Conservation (phyloP, 164 flowering plant species). For the Macadamia integrifolia region DNA sequence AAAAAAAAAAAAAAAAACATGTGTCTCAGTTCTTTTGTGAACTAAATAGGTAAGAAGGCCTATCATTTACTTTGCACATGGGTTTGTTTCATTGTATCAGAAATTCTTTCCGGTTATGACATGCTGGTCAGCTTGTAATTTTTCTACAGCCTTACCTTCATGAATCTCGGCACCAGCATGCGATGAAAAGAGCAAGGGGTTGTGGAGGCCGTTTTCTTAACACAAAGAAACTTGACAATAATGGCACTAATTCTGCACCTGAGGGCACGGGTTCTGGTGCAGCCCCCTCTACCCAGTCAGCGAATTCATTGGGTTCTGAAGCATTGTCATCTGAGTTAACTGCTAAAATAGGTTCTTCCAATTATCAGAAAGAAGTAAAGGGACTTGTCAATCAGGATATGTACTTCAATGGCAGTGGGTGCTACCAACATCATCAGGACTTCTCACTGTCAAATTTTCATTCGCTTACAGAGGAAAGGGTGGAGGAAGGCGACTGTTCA, state of each 20-base stretch:
- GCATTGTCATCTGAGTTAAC: conserved; percentile 23
- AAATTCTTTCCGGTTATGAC: background rate
- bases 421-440: conserved; percentile 27
- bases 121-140: background rate
- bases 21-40: too few species aligned
- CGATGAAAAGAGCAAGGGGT: conserved; percentile 78
- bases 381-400: conserved; percentile 12
- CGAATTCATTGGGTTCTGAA: conserved; percentile 47
- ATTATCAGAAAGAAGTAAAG: conserved; percentile 26
- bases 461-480: conserved; percentile 24
- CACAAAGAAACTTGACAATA: conserved; percentile 53
- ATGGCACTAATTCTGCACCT: conserved; percentile 17
- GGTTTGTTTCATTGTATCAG: too few species aligned
- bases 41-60: too few species aligned
- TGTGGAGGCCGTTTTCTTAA: conserved; percentile 80
- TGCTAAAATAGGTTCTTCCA: conserved; percentile 29
- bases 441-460: conserved; percentile 27
- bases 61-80: too few species aligned
- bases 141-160: conserved; percentile 83
- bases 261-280: conserved; percentile 26
- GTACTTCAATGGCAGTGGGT: conserved; percentile 16
- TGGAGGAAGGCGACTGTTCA: conserved; percentile 44
- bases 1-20: too few species aligned
- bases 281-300: conserved; percentile 25
- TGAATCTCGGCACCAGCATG: conserved; percentile 93